Evolutionary conservation across 495 filamentous ascomycete genomes (phyloP).

Genomic region (Recurvomyces mirabilis): DNA sequence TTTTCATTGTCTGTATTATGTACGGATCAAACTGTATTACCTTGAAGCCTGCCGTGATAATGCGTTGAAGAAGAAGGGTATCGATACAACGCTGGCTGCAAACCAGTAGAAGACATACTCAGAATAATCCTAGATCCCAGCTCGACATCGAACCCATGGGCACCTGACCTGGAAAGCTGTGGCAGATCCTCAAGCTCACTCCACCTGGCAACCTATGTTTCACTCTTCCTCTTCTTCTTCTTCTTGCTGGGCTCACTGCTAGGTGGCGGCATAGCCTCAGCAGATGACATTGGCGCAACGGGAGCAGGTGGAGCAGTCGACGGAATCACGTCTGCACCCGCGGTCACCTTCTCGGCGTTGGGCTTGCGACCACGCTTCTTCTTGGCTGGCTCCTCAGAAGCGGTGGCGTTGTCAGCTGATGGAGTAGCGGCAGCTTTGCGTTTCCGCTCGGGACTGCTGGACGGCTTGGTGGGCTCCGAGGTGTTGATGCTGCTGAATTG

Average conservation of each 20-base stretch:
- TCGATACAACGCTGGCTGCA: no score
- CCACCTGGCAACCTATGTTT: neutral
- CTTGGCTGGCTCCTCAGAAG: neutral
- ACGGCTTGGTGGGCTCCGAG: neutral
- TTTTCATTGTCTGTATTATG: no score
- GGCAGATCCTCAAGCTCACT: no score
- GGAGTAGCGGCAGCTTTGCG: conserved; percentile 11
- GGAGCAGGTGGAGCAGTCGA: neutral
- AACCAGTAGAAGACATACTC: no score
- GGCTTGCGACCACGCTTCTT: conserved; percentile 22
- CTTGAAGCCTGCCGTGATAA: no score
- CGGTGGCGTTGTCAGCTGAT: neutral
- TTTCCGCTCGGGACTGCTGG: conserved; percentile 15
- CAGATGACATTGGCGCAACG: neutral
- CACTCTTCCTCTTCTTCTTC: conserved; percentile 19
- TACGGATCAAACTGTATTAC: no score
- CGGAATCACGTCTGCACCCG: conserved; percentile 4
- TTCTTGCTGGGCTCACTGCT: conserved; percentile 7
- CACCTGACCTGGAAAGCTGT: no score
- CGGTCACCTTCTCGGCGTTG: conserved; percentile 7
- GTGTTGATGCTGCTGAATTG: conserved; percentile 12
- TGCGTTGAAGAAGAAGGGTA: no score
- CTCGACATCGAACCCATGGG: no score
- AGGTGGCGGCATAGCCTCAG: neutral
- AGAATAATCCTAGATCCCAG: no score